phyloP scores from a whole-genome alignment of 306 rosid genomes.

The Styphnolobium japonicum region DNA sequence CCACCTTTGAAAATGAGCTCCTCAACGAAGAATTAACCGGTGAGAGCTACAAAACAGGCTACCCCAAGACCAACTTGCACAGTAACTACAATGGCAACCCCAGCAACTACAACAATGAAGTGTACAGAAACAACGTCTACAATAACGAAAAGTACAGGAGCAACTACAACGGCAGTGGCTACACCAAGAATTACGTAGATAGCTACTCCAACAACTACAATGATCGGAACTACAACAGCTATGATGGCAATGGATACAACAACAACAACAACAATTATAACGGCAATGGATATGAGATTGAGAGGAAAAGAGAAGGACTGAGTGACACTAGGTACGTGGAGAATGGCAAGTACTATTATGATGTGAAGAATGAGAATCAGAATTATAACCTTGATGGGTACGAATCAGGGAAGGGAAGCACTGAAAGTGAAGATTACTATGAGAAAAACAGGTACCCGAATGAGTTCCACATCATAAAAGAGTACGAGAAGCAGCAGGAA shows the following conservation, averaged over 20 bases:
- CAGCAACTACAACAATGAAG: background rate
- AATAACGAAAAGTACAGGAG: background rate
- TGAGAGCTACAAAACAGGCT: slow-evolving; percentile 27
- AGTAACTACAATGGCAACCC: slow-evolving; percentile 19
- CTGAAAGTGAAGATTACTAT: slow-evolving; percentile 31
- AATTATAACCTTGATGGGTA: slow-evolving; percentile 33
- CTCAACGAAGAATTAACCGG: slow-evolving; percentile 33
- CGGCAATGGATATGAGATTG: slow-evolving; percentile 21
- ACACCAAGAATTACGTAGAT: background rate
- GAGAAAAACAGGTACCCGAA: slow-evolving; percentile 36
- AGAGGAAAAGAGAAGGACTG: slow-evolving; percentile 60
- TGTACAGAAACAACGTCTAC: background rate
- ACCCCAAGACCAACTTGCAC: slow-evolving; percentile 31
- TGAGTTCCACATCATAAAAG: slow-evolving; percentile 73
- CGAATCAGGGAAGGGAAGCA: slow-evolving; percentile 36
- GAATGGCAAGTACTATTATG: slow-evolving; percentile 48
- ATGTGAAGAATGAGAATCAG: slow-evolving; percentile 28
- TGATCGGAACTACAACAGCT: too few relatives aligned
- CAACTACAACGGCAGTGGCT: background rate
- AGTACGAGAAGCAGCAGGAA: slow-evolving; percentile 66
- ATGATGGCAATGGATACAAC: slow-evolving; percentile 17
- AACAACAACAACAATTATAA: slow-evolving; percentile 22
- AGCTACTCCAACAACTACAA: background rate
- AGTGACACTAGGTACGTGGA: slow-evolving; percentile 75
- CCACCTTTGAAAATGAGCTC: slow-evolving; percentile 41